Base-by-base conservation (phyloP, 805 yeast genomes). In the Tetrapisispora iriomotensis region DNA sequence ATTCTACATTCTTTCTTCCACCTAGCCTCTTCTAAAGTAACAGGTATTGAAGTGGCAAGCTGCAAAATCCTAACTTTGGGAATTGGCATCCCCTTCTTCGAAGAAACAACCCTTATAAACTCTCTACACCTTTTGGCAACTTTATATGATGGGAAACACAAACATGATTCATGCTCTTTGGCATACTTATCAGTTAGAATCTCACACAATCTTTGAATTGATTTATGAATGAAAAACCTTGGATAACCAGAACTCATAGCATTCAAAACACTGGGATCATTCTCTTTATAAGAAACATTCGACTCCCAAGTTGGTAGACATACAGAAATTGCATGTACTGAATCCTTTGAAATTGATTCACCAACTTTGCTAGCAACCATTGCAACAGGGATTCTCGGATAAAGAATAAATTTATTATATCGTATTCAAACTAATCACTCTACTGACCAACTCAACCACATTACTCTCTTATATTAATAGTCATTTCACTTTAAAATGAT, bases 261-360 rank as follows among this genome's bases (percentile, higher is more conserved):
- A 34, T 67, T 62, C 14, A 80, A 79, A 4, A 87, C 85, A 82
- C 86, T 78, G 17, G 73, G 78, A 51, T 83, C 79, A 15, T 95
- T 95, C 59, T 84, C 92, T 57, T 87, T 96, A 54, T 92, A 92
- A 3, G 86, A 96, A 1, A 92, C 82, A 4, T 82, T 85, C 33
- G 94, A 86, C 36, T 76, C 82, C 98, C 97, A 92, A 0, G 95
- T 83, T 7, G 98, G 98, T 25, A 90, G 69, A 2, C 95, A 83
- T 34, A 90, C 96, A 10, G 95, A 84, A 1, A 90, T 95, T 0
- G 96, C 96, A 60, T 92, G 97, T 3, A 81, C 78, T 0, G 94
- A 81, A 57, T 85, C 79, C 43, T 83, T 80, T 3, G 98, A 96
- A 42, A 92, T 88, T 1, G 95, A 76, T 14, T 74, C 81, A 3